Base-by-base conservation (phyloP, 106 monocot genomes). In the Dendrobium huoshanense region DNA sequence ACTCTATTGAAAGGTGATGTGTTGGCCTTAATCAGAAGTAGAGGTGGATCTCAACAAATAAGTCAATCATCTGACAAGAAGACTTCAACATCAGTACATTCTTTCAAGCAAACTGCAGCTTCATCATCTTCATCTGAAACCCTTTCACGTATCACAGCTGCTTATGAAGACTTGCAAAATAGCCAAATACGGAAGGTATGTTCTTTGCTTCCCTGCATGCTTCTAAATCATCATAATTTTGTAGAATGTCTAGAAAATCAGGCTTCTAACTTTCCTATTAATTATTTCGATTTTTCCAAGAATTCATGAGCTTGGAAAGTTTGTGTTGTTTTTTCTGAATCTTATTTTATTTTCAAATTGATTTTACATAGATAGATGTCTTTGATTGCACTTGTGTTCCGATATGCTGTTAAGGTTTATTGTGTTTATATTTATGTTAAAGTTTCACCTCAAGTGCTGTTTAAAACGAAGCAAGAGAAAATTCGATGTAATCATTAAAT, bases 1-100 rank as follows among this genome's bases (percentile, higher is more conserved):
- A 98, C 98, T 80, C 95, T 98, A 73, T 81, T 95, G 82, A 98
- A 98, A 86, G 85, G 95, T 68, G 98, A 98, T 90, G 92, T 98
- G 9, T 65, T 98, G 55, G 82, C 84, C 54, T 84, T 85, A 75
- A 82, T 98, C 76, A 92, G 88, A 58, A 87, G 85, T 25, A 88
- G 82, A 82, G 58, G 74, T 75, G 67, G 24, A 75, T 87, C 86
- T 84, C 76, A 61, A 78, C 77, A 85, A 85, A 59, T 58, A 70
- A 48, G 27, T 74, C 29, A 4, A 41, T 78, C 86, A 70, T 70
- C 37, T 70, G 31, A 86, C 54, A 80, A 91, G 58, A 78, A 82
- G 41, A 68, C 55, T 45, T 81, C 84, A 74, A 37, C 82, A 68
- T 41, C 86, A 55, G 17, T 72, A 43, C 79, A 80, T 59, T 55